Evolutionary conservation across 2,329 filamentous ascomycete genomes (phyloP).

Genomic region (Lomentospora prolificans): DNA sequence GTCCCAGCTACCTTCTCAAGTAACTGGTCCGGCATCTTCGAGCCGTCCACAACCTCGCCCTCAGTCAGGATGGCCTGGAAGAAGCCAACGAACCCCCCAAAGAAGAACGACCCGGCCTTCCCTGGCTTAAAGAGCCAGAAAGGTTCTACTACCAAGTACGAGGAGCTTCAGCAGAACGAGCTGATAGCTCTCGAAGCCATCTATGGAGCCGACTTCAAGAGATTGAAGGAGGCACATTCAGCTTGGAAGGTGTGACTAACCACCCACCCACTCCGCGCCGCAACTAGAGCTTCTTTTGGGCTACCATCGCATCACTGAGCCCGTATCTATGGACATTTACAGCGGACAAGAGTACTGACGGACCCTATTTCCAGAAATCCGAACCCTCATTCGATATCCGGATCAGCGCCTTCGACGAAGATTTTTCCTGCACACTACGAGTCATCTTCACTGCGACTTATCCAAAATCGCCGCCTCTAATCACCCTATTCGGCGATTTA

Average conservation of each 20-base stretch:
- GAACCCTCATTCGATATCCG: conserved; percentile 76
- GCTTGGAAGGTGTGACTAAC: conserved; percentile 68
- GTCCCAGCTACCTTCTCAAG: conserved; percentile 6
- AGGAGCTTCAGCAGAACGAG: conserved; percentile 80
- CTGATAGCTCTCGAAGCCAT: conserved; percentile 77
- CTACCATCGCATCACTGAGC: neutral
- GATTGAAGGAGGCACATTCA: conserved; percentile 57
- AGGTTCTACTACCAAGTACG: conserved; percentile 52
- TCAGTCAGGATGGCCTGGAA: conserved; percentile 40
- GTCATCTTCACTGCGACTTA: conserved; percentile 85
- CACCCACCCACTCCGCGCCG: neutral
- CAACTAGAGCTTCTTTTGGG: conserved; percentile 11
- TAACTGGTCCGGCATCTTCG: neutral
- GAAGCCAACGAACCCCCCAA: conserved; percentile 31
- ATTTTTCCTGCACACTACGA: conserved; percentile 60
- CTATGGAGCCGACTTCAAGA: conserved; percentile 79
- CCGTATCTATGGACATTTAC: neutral
- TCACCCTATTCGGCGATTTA: conserved; percentile 55
- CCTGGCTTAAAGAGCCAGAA: conserved; percentile 38
- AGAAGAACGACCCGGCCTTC: conserved; percentile 39
- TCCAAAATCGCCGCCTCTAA: conserved; percentile 68
- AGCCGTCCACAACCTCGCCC: neutral
- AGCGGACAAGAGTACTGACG: conserved; percentile 9
- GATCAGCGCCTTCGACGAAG: conserved; percentile 63
- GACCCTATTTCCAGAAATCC: conserved; percentile 47